A percentile compares a stretch with the other conserved stretches of the same genome.
These are phyloP conservation scores for Acacia acuminata DNA, from an alignment of 306 rosid genomes.

Conservation along the genomic window DNA sequence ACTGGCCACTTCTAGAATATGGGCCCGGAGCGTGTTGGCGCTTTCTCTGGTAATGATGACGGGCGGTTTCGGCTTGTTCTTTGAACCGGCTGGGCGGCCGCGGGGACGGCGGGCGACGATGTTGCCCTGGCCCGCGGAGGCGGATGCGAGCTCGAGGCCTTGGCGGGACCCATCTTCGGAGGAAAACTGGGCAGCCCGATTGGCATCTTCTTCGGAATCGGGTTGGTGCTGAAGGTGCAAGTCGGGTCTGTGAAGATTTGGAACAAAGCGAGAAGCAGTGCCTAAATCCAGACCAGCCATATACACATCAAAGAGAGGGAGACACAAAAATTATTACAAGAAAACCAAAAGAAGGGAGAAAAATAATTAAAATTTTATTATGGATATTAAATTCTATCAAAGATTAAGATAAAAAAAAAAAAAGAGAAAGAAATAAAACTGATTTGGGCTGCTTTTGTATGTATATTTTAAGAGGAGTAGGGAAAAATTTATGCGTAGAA, in stretches of 20 bases:
- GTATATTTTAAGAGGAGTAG: constrained; percentile 53
- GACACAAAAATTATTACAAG: constrained; percentile 28
- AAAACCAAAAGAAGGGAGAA: constrained; percentile 50
- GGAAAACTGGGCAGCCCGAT: constrained; percentile 35
- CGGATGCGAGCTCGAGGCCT: constrained; percentile 39
- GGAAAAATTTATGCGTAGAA: constrained; percentile 7
- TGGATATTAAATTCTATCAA: constrained; percentile 16
- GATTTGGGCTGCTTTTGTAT: constrained; percentile 41
- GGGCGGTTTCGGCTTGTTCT: constrained; percentile 80
- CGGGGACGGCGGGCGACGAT: constrained; percentile 61
- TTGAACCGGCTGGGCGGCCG: constrained; percentile 84
- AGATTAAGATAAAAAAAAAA: neutral
- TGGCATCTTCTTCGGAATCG: constrained; percentile 43
- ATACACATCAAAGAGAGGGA: constrained; percentile 48
- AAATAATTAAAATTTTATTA: constrained; percentile 17
- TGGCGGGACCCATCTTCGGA: constrained; percentile 47
- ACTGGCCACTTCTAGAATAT: constrained; percentile 73
- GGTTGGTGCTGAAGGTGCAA: constrained; percentile 53
- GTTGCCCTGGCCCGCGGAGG: constrained; percentile 37
- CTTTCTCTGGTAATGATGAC: constrained; percentile 87
- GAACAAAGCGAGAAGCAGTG: constrained; percentile 66
- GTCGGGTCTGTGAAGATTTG: constrained; percentile 63
- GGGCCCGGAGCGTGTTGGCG: constrained; percentile 91
- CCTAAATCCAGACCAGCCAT: constrained; percentile 98
- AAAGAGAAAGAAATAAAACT: neutral